phyloP scores from a whole-genome alignment of 257 asterid species.

The Thymus mandschuricus region DNA sequence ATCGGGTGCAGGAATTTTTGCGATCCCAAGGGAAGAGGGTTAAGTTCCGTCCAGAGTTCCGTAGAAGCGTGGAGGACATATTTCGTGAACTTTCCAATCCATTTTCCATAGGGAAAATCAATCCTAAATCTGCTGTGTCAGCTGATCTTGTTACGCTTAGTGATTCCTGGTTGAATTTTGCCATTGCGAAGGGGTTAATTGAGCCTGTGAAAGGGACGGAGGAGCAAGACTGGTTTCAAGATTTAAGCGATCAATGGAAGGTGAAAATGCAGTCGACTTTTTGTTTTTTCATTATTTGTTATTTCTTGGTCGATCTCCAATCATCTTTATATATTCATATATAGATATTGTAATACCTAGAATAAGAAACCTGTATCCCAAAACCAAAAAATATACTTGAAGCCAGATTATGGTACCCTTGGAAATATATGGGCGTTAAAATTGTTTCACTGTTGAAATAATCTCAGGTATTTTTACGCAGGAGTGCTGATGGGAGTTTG shows the following conservation, averaged over 20 bases:
- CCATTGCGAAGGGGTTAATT: constrained; percentile 70
- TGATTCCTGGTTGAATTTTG: constrained; percentile 87
- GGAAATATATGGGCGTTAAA: constrained; percentile 35
- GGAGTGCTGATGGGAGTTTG: constrained; percentile 80
- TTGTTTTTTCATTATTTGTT: constrained; percentile 10
- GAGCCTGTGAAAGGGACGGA: constrained; percentile 75
- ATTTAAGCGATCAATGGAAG: constrained; percentile 85
- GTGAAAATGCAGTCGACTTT: constrained; percentile 36
- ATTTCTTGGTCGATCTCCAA: constrained; percentile 3
- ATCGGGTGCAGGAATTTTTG: constrained; percentile 65
- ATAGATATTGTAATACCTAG: neutral
- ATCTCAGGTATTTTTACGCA: constrained; percentile 98
- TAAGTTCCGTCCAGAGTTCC: constrained; percentile 63
- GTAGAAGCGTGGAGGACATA: constrained; percentile 64
- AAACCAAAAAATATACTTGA: neutral
- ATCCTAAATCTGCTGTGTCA: constrained; percentile 60
- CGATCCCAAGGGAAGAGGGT: constrained; percentile 87
- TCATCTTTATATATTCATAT: constrained; percentile 9
- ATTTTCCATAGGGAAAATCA: constrained; percentile 47
- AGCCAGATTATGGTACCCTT: constrained; percentile 22
- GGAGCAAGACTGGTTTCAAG: constrained; percentile 74
- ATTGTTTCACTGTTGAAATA: constrained; percentile 50
- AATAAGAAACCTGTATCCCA: constrained; percentile 6
- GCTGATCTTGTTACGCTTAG: constrained; percentile 88
- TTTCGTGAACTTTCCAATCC: constrained; percentile 68